Conservation (phyloP, 2,329 filamentous ascomycete species). For the Phaeosphaeria sp. region DNA sequence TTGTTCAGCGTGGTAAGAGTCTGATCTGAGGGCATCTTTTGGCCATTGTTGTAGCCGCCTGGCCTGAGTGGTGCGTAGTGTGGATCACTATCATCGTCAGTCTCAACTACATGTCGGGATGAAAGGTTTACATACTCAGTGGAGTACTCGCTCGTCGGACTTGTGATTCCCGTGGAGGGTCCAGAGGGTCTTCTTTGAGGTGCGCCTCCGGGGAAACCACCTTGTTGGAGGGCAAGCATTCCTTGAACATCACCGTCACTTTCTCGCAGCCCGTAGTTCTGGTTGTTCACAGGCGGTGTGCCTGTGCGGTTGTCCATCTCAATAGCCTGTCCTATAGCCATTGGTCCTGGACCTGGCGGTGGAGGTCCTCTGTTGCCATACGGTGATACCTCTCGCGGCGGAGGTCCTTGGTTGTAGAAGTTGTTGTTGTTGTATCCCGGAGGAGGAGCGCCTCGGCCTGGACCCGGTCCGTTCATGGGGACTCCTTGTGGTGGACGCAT, state of each 20-base stretch:
- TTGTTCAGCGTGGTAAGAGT: conserved; percentile 29
- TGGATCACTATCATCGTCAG: conserved; percentile 23
- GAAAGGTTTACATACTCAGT: conserved; percentile 69
- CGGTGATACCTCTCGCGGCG: conserved; percentile 44
- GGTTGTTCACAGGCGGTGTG: conserved; percentile 29
- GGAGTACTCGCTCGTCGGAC: conserved; percentile 74
- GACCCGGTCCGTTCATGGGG: conserved; percentile 46
- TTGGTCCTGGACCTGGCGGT: conserved; percentile 52
- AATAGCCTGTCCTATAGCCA: conserved; percentile 68
- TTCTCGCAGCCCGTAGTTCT: conserved; percentile 58
- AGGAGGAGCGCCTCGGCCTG: conserved; percentile 51
- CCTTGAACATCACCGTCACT: conserved; percentile 76
- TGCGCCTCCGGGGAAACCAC: conserved; percentile 36
- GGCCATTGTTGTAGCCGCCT: conserved; percentile 46
- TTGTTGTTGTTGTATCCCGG: conserved; percentile 52
- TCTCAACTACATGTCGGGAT: conserved; percentile 14
- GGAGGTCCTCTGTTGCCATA: conserved; percentile 65
- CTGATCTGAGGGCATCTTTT: conserved; percentile 33
- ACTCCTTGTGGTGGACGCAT: conserved; percentile 40
- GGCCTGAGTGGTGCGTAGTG: conserved; percentile 57
- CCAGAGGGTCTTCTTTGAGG: conserved; percentile 35
- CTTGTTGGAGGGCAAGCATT: conserved; percentile 75
- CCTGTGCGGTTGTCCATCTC: conserved; percentile 75
- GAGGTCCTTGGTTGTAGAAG: conserved; percentile 50
- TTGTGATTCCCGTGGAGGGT: conserved; percentile 28